Conservation (phyloP, 257 asterid species). For the Solanum virginianum region DNA sequence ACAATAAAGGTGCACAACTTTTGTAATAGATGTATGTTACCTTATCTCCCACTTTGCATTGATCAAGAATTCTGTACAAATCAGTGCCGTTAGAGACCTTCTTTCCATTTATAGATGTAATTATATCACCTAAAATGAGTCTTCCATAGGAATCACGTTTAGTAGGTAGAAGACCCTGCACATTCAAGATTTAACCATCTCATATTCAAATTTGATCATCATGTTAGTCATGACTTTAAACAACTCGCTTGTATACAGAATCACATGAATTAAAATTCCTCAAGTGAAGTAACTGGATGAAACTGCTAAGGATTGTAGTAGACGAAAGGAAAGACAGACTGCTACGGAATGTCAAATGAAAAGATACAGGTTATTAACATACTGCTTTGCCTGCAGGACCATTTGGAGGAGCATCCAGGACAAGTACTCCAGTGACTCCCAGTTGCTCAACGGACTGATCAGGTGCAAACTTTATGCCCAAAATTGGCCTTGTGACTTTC, state of each 20-base stretch:
- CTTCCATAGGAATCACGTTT: conserved; percentile 93
- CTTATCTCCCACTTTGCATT: conserved; percentile 88
- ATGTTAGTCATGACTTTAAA: neutral
- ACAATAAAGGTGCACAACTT: neutral
- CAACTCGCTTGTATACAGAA: neutral
- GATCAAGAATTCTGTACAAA: conserved; percentile 92
- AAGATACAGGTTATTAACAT: conserved; percentile 11
- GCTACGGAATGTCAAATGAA: neutral
- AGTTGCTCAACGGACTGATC: conserved; percentile 96
- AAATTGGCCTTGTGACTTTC: conserved; percentile 86
- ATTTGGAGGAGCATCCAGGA: conserved; percentile 85
- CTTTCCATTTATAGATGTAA: conserved; percentile 85
- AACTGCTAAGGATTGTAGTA: neutral
- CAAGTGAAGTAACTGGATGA: neutral
- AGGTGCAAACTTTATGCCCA: conserved; percentile 96
- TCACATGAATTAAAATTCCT: neutral
- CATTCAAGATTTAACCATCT: conserved; percentile 1
- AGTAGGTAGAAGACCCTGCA: conserved; percentile 85
- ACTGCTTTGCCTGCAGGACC: conserved; percentile 99
- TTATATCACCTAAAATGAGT: conserved; percentile 80
- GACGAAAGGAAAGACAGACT: neutral
- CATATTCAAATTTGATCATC: neutral
- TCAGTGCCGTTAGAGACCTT: conserved; percentile 83
- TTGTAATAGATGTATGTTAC: conserved; percentile 15
- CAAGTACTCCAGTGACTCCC: conserved; percentile 96